phyloP scores from a whole-genome alignment of 1,284 basidiomycete genomes.

The Inonotus obliquus region DNA sequence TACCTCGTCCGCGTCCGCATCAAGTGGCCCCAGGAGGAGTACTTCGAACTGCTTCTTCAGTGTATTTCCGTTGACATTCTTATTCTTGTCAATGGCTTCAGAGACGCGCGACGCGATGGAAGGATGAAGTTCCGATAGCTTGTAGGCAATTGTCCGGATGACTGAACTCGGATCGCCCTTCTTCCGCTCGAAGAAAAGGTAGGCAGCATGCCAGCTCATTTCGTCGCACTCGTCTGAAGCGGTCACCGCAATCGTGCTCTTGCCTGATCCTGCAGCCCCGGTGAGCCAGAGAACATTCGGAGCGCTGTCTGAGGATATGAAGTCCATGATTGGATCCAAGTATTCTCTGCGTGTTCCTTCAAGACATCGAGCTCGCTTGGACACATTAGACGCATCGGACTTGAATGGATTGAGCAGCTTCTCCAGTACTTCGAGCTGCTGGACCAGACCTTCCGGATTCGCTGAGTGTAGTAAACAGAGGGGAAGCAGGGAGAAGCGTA shows the following conservation, averaged over 20 bases:
- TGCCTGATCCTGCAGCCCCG: constrained; percentile 1
- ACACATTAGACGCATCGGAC: not conserved
- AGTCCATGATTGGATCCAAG: not conserved
- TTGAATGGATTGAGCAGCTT: not conserved
- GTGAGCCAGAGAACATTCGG: not conserved
- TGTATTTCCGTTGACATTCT: not conserved
- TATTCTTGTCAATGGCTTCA: not conserved
- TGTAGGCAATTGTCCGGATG: not conserved
- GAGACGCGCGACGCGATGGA: not conserved
- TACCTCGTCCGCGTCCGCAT: not conserved
- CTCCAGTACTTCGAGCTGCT: not conserved
- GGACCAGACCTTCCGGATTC: not conserved
- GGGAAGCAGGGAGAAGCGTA: not conserved
- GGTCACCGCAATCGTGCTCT: constrained; percentile 3
- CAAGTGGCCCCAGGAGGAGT: not conserved
- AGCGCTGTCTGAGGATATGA: not conserved
- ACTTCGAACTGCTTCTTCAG: not conserved
- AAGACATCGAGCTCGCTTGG: not conserved
- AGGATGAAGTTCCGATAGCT: not conserved
- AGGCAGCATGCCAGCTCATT: not conserved
- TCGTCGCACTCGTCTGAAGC: not conserved
- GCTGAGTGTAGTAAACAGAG: not conserved
- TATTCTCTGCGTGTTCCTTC: not conserved
- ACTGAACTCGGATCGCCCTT: not conserved
- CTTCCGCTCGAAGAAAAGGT: not conserved